phyloP scores from a whole-genome alignment of 345 rosid species.

The Anacardium occidentale region DNA sequence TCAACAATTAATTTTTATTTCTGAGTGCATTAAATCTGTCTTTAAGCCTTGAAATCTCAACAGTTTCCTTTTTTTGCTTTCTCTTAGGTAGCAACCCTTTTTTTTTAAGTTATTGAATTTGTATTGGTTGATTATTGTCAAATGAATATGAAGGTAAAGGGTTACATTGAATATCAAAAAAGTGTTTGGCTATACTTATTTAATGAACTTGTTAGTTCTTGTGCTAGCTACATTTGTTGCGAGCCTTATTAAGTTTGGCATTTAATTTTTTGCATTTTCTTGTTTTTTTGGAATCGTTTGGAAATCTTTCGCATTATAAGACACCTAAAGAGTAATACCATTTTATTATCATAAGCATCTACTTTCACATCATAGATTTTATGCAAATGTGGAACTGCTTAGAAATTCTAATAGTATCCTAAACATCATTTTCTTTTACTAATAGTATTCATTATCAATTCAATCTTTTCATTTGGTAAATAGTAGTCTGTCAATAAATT shows the following conservation, averaged over 20 bases:
- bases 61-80: neutral
- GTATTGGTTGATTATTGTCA: neutral
- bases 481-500: too few relatives aligned
- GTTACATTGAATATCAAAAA: neutral
- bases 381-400: neutral
- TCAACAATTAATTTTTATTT: too few relatives aligned
- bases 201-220: neutral
- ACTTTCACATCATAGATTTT: neutral
- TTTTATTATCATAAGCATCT: too few relatives aligned
- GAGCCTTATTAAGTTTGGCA: too few relatives aligned
- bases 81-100: neutral
- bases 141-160: neutral
- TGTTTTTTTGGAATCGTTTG: too few relatives aligned
- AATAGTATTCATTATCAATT: too few relatives aligned
- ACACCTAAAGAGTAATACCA: neutral
- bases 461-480: too few relatives aligned
- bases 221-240: neutral
- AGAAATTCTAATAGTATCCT: neutral
- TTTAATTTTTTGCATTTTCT: neutral
- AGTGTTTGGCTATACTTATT: neutral
- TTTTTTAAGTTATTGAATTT: neutral
- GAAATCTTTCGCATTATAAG: neutral
- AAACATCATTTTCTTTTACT: neutral
- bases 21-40: too few relatives aligned
- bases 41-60: too few relatives aligned